Base-by-base conservation (phyloP, 2,329 filamentous ascomycete genomes). In the Fusarium palustre region DNA sequence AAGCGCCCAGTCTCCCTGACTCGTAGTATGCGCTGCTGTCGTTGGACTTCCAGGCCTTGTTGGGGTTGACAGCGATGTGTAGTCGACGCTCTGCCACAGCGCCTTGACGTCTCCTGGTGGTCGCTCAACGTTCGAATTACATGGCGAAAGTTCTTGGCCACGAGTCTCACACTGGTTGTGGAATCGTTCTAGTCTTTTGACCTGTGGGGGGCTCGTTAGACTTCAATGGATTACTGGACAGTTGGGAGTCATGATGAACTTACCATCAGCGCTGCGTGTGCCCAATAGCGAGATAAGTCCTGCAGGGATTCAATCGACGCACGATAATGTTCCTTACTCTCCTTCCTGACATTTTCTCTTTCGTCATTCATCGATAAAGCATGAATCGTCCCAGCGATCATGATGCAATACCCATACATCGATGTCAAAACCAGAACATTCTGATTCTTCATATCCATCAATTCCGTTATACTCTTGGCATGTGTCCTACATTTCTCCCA, bases 41-140 rank as follows among this genome's bases (percentile, higher is more conserved):
- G 38, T 58, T 3, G 60, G 60, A 5, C 60, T 64, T 7, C 50
- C 50, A 3, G 60, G 60, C 9, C 60, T 45, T 18, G 60, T 64
- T 9, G 60, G 60, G 3, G 60, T 64, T 12, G 60, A 64, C 1
- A 64, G 5, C 1, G 60, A 64, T 0, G 60, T 64, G 7, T 64
- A 64, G 13, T 64, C 60, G 5, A 64, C 59, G 4, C 60, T 64
- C 15, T 64, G 60, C 60, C 60, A 64, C 2, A 64, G 13, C 30
- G 60, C 60, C 12, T 64, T 64, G 1, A 64, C 59, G 2, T 64
- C 59, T 20, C 43, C 59, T 2, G 60, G 59, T 0, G 50, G 48
- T 5, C 38, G 50, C 15, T 58, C 43, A 3, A 45, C 60, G 2
- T 58, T 57, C 6, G 60, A 36, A 1, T 22, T 57, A 13, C 54